Evolutionary conservation across 2,329 filamentous ascomycete species (phyloP), one percentile per base, ranked within the genome.

Genomic region (Cytospora paraplurivora): DNA sequence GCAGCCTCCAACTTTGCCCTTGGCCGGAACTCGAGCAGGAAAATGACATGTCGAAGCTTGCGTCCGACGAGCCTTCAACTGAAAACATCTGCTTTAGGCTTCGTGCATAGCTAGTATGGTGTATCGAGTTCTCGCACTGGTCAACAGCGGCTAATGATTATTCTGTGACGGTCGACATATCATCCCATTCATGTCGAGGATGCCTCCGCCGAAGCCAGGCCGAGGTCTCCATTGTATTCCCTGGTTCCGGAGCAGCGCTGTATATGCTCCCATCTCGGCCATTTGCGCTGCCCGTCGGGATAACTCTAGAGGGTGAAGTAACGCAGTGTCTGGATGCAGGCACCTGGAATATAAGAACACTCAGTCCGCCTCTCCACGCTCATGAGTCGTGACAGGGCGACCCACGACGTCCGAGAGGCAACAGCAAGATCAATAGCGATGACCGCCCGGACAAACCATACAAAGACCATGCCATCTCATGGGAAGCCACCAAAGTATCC

Each of bases 91-190:
- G 21, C 50, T 61, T 61, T 55, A 19, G 54, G 58, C 35, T 19
- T 32, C 38, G n/a, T 61, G 58, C 58, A 61, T 61, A 32, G 13
- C 21, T 54, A 47, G 58, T 27, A 38, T 50, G 27, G 32, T 52
- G 53, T 32, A 52, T 41, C 35, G 49, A 37, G n/a, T 60, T 49
- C 34, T 37, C 54, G 21, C 51, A 35, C 37, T 32, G 41, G 58
- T 41, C 58, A 49, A 32, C 38, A 41, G 47, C 54, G 38, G 35
- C 58, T 37, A 21, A 38, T 37, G 51, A 44, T 37, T 49, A 27
- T 27, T 27, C 27, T 52, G 38, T 33, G 53, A 51, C 58, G 51
- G 47, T 61, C 55, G 58, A 21, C 51, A 38, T 54, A 38, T 11
- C 19, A 55, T 11, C 58, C 38, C 32, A 37, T 44, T 47, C n/a